Percentiles rank a stretch among this genome's conserved stretches.
Conservation (phyloP, 768 basidiomycete species). For the Ramaria sp. region DNA sequence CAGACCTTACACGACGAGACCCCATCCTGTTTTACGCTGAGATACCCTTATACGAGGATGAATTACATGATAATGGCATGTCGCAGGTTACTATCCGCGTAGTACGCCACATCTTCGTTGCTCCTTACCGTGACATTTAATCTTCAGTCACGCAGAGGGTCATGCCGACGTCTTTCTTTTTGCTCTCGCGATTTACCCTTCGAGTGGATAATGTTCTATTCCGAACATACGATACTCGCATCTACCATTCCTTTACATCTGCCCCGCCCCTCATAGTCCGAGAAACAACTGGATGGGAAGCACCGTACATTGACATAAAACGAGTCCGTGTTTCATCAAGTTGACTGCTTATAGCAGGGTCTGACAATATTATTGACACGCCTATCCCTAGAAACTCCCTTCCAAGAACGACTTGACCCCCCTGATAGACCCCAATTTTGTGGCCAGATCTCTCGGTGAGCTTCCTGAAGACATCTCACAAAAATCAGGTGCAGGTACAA, state of each 20-base stretch:
- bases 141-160: conserved; percentile 53
- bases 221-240: conserved; percentile 76
- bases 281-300: conserved; percentile 87
- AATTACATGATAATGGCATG: conserved; percentile 93
- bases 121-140: not conserved
- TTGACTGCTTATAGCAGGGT: not conserved
- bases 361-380: not conserved
- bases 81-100: conserved; percentile 78
- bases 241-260: conserved; percentile 76
- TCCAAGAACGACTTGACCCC: conserved; percentile 75
- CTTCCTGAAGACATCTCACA: conserved; percentile 51
- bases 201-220: conserved; percentile 94
- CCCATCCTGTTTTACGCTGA: conserved; percentile 99
- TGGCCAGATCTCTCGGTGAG: conserved; percentile 59
- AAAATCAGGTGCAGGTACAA: conserved; percentile 54
- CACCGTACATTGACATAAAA: conserved; percentile 73
- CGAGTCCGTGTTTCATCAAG: conserved; percentile 32
- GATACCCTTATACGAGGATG: conserved; percentile 89
- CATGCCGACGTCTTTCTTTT: conserved; percentile 91
- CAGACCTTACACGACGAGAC: conserved; percentile 78
- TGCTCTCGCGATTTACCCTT: conserved; percentile 83
- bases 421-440: conserved; percentile 78
- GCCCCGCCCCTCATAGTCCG: conserved; percentile 55
- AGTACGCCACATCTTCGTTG: conserved; percentile 38
- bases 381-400: conserved; percentile 44